A percentile compares a stretch with the other conserved stretches of the same genome.
These are phyloP conservation scores for Cydonia oblonga DNA, from an alignment of 331 rosid genomes.

Conservation along the genomic window DNA sequence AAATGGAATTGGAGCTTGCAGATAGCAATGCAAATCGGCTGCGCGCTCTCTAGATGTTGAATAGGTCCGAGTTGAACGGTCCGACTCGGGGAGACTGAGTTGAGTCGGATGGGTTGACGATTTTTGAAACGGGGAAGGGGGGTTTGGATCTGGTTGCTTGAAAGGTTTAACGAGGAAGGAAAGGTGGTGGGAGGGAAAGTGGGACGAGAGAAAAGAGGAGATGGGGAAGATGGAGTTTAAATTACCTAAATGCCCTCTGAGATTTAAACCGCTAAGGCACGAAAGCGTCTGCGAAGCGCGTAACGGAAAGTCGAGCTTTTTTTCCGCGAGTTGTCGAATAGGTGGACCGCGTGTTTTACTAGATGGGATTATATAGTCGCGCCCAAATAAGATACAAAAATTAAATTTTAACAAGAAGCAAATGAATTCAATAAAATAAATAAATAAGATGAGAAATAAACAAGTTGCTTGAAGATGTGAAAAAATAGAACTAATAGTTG, in stretches of 20 bases:
- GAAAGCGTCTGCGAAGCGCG: neutral
- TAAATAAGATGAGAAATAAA: too few species aligned
- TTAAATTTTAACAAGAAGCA: too few species aligned
- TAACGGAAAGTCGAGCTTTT: neutral
- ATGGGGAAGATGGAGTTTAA: neutral
- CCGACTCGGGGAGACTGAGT: constrained; percentile 1
- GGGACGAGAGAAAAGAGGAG: neutral
- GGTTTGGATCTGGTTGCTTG: neutral
- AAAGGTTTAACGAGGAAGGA: neutral
- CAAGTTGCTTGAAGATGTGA: too few species aligned
- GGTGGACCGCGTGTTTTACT: too few species aligned
- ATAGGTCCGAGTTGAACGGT: neutral
- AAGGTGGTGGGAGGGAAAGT: neutral
- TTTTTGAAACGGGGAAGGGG: neutral
- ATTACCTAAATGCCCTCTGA: neutral
- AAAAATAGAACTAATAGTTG: too few species aligned
- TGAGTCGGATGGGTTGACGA: neutral
- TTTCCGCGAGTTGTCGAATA: too few species aligned
- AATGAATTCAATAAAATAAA: too few species aligned
- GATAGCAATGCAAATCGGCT: neutral
- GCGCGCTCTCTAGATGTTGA: neutral
- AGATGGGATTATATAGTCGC: too few species aligned
- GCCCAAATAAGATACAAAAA: too few species aligned
- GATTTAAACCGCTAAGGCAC: neutral
- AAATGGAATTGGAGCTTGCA: neutral